Evolutionary conservation across 768 basidiomycete genomes (phyloP).

Genomic region (Tricholoma terreum): DNA sequence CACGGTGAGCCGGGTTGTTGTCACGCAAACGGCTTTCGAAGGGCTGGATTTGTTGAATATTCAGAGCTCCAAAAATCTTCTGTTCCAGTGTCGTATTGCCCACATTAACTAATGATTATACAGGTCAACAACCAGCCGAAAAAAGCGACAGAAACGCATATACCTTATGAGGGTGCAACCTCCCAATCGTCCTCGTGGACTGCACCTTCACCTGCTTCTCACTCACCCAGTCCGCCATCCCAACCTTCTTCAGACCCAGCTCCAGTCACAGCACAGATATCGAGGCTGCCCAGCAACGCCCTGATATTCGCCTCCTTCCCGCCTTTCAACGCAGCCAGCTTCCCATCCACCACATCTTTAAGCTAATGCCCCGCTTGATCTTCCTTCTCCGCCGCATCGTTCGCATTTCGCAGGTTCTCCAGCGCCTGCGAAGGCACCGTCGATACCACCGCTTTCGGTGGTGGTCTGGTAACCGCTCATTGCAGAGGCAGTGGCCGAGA

Average conservation of each 20-base stretch:
- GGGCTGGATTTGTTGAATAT: no score
- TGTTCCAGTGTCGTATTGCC: no score
- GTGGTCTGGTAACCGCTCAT: background rate
- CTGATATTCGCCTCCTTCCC: constrained; percentile 92
- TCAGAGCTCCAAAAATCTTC: no score
- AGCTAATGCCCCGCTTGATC: constrained; percentile 57
- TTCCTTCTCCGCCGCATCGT: no score
- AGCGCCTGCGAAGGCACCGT: constrained; percentile 57
- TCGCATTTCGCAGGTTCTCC: constrained; percentile 57
- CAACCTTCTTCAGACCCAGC: constrained; percentile 78
- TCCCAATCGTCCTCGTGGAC: constrained; percentile 88
- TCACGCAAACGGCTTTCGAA: no score
- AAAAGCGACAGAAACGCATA: no score
- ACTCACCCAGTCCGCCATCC: constrained; percentile 86
- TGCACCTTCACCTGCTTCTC: constrained; percentile 83
- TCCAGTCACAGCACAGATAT: no score
- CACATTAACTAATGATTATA: no score
- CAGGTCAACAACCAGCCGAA: no score
- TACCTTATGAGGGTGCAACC: no score
- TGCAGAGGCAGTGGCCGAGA: constrained; percentile 13
- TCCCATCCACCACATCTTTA: constrained; percentile 79
- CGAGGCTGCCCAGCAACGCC: constrained; percentile 82
- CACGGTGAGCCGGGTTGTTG: no score
- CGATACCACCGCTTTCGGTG: constrained; percentile 18
- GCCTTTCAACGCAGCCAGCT: constrained; percentile 73